phyloP scores from a whole-genome alignment of 2,329 filamentous ascomycete species.

The Amauroascus niger region DNA sequence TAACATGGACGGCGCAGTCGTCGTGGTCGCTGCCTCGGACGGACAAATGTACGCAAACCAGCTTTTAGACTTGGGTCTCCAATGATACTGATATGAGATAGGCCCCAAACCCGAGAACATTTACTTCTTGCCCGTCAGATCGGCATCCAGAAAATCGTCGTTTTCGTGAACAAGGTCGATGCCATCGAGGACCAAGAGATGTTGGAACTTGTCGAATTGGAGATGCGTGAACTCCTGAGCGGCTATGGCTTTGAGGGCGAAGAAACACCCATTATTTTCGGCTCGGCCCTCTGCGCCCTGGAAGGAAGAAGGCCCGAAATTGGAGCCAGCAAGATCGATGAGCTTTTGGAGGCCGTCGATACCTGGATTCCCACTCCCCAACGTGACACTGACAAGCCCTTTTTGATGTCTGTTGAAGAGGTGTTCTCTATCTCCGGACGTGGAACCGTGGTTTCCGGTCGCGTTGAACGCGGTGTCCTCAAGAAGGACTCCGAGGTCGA shows the following conservation, averaged over 20 bases:
- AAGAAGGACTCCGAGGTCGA: slow-evolving; percentile 95
- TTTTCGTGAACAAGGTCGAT: slow-evolving; percentile 99
- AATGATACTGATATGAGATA: slow-evolving; percentile 26
- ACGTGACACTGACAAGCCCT: slow-evolving; percentile 94
- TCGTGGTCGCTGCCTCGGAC: slow-evolving; percentile 95
- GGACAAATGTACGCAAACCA: slow-evolving; percentile 68
- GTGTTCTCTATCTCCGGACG: slow-evolving; percentile 84
- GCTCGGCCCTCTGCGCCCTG: slow-evolving; percentile 88
- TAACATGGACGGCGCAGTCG: slow-evolving; percentile 98
- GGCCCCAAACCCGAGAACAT: slow-evolving; percentile 95
- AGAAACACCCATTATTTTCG: slow-evolving; percentile 93
- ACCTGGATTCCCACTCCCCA: slow-evolving; percentile 91
- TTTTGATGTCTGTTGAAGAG: slow-evolving; percentile 97
- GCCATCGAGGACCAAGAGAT: slow-evolving; percentile 96
- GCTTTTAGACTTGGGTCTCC: background rate
- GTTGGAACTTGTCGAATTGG: slow-evolving; percentile 99
- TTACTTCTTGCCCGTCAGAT: slow-evolving; percentile 95
- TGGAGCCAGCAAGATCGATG: slow-evolving; percentile 77
- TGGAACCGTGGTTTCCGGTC: slow-evolving; percentile 92
- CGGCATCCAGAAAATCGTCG: slow-evolving; percentile 94
- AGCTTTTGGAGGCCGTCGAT: slow-evolving; percentile 83
- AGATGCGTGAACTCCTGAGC: slow-evolving; percentile 93
- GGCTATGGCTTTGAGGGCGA: slow-evolving; percentile 97
- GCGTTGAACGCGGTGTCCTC: slow-evolving; percentile 88
- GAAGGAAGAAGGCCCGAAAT: slow-evolving; percentile 81